Evolutionary conservation across 2,329 filamentous ascomycete species (phyloP).

Genomic region (Aureobasidium subglaciale): DNA sequence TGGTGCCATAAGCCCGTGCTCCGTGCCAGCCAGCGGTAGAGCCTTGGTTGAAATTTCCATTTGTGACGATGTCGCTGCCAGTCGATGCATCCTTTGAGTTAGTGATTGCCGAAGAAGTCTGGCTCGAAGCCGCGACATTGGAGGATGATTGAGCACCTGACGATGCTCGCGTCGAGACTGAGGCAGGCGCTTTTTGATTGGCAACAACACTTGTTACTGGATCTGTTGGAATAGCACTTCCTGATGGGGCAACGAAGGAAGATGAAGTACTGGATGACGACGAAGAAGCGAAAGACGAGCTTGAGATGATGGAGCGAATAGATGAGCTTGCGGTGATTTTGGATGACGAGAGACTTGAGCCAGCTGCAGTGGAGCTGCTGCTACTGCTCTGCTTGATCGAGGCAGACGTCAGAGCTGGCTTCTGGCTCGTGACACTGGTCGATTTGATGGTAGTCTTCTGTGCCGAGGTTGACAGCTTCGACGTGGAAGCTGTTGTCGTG

Average conservation of each 20-base stretch:
- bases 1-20: background rate
- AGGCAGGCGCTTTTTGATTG: conserved; percentile 1
- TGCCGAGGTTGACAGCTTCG: background rate
- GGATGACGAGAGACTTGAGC: background rate
- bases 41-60: conserved; percentile 1
- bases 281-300: background rate
- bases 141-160: background rate
- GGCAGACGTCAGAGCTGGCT: background rate
- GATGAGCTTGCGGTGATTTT: background rate
- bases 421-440: background rate
- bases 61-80: background rate
- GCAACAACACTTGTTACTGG: background rate
- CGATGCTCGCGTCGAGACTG: background rate
- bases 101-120: background rate
- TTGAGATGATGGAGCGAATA: background rate
- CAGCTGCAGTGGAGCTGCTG: background rate
- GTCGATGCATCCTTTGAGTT: background rate
- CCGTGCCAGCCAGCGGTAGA: conserved; percentile 3
- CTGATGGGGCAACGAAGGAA: background rate
- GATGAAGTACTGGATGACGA: background rate
- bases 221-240: background rate
- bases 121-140: background rate
- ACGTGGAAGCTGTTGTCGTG: background rate
- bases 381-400: conserved; percentile 4
- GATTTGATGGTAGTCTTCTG: background rate